Conservation (phyloP, 306 rosid species). For the Gynostemma pentaphyllum region DNA sequence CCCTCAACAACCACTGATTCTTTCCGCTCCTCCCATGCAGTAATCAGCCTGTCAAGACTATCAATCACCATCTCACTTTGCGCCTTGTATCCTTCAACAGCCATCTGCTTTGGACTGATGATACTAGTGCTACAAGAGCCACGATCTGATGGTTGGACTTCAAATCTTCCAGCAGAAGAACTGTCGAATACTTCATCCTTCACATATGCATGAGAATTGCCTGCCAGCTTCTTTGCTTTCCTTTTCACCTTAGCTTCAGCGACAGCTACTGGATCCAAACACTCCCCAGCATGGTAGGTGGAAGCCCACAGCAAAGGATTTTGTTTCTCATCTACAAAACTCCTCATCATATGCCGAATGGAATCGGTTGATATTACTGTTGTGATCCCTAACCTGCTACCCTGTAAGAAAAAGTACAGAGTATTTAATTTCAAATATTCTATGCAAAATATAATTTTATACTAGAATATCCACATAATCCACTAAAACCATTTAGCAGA, state of each 20-base stretch:
- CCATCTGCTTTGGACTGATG: conserved; percentile 79
- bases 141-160: conserved; percentile 23
- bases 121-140: conserved; percentile 35
- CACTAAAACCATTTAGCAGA: too few relatives aligned
- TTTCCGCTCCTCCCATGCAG: conserved; percentile 93
- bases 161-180: conserved; percentile 20
- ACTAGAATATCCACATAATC: not conserved
- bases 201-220: conserved; percentile 31
- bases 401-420: conserved; percentile 33
- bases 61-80: conserved; percentile 99
- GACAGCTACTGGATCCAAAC: conserved; percentile 82
- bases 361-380: conserved; percentile 96
- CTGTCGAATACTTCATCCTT: conserved; percentile 41
- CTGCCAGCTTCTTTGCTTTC: conserved; percentile 63
- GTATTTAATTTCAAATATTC: conserved; percentile 4
- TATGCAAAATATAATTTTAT: not conserved
- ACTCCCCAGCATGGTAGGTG: conserved; percentile 98
- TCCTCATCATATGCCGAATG: conserved; percentile 98
- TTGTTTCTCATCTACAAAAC: conserved; percentile 83
- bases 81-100: conserved; percentile 89
- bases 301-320: conserved; percentile 96
- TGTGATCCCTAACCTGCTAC: conserved; percentile 87
- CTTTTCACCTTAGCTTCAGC: conserved; percentile 73
- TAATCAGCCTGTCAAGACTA: conserved; percentile 96
- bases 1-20: conserved; percentile 96